Evolutionary conservation across 1,139 yeast species (phyloP).

Genomic region (Sporopachydermia cereana): DNA sequence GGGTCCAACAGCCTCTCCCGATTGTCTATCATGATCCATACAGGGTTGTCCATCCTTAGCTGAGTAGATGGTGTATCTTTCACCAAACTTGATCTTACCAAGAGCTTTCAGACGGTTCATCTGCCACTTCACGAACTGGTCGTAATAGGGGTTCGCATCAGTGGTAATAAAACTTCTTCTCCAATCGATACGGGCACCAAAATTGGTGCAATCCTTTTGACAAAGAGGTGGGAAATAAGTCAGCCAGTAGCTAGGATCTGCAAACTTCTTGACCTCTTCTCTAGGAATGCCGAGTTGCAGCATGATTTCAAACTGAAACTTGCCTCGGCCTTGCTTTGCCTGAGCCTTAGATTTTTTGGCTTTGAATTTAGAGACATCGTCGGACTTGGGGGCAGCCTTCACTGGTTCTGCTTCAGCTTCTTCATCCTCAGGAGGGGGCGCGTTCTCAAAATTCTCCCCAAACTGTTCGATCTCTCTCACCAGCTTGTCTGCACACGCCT

Average conservation of each 20-base stretch:
- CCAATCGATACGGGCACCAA: slow-evolving; percentile 98
- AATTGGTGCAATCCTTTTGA: slow-evolving; percentile 61
- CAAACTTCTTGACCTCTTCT: slow-evolving; percentile 75
- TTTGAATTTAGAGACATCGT: slow-evolving; percentile 79
- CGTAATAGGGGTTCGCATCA: slow-evolving; percentile 89
- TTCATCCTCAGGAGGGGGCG: slow-evolving; percentile 45
- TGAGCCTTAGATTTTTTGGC: slow-evolving; percentile 89
- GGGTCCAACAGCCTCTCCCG: slow-evolving; percentile 95
- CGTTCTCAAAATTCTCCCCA: slow-evolving; percentile 72
- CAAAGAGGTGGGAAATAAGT: slow-evolving; percentile 85
- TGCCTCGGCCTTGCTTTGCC: slow-evolving; percentile 88
- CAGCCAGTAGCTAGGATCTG: slow-evolving; percentile 86
- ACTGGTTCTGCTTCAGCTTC: slow-evolving; percentile 29
- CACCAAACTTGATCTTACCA: slow-evolving; percentile 94
- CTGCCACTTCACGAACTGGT: slow-evolving; percentile 94
- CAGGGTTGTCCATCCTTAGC: slow-evolving; percentile 99
- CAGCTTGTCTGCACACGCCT: slow-evolving; percentile 92
- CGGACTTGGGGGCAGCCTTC: slow-evolving; percentile 33
- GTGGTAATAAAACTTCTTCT: slow-evolving; percentile 94
- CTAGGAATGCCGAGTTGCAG: slow-evolving; percentile 78
- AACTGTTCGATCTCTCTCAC: slow-evolving; percentile 85
- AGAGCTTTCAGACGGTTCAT: slow-evolving; percentile 76
- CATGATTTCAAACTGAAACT: slow-evolving; percentile 94
- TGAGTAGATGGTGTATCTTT: slow-evolving; percentile 93
- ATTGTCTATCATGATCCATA: slow-evolving; percentile 96